Evolutionary conservation across 805 yeast genomes (phyloP).

Genomic region (Barnettozyma populi): DNA sequence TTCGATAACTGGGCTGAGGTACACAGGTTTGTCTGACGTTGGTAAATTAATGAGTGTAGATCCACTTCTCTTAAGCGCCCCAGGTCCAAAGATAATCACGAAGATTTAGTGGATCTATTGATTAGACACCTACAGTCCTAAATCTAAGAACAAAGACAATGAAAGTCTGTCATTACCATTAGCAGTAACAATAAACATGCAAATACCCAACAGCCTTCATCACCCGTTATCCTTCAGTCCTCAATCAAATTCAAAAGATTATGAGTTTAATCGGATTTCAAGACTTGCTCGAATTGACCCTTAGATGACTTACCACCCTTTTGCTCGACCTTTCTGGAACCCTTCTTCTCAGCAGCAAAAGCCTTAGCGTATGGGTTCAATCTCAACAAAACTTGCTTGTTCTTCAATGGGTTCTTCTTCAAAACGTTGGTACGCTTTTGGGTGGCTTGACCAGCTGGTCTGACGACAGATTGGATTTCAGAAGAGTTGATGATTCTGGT

Average conservation of each 20-base stretch:
- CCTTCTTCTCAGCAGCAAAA: slow-evolving; percentile 85
- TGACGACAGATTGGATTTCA: slow-evolving; percentile 95
- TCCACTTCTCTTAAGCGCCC: too few species aligned
- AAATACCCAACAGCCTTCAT: neutral
- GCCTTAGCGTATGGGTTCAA: slow-evolving; percentile 99
- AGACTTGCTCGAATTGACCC: slow-evolving; percentile 63
- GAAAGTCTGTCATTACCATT: neutral
- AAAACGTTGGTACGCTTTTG: slow-evolving; percentile 92
- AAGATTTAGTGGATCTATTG: too few species aligned
- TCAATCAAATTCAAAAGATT: neutral
- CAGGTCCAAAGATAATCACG: too few species aligned
- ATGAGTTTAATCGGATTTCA: slow-evolving; percentile 51
- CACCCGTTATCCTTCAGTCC: neutral
- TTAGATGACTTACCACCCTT: slow-evolving; percentile 61
- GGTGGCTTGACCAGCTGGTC: slow-evolving; percentile 92
- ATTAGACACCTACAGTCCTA: neutral
- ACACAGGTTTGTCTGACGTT: neutral
- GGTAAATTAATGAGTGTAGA: neutral
- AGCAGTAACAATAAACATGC: neutral
- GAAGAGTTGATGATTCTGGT: slow-evolving; percentile 97
- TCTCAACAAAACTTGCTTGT: slow-evolving; percentile 97
- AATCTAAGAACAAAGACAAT: neutral
- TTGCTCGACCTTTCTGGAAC: slow-evolving; percentile 71
- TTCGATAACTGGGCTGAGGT: neutral
- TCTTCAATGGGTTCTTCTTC: slow-evolving; percentile 99